A percentile compares a stretch with the other conserved stretches of the same genome.
Evolutionary conservation across 2,329 filamentous ascomycete species (phyloP).

Genomic region (Penicillium sp.): DNA sequence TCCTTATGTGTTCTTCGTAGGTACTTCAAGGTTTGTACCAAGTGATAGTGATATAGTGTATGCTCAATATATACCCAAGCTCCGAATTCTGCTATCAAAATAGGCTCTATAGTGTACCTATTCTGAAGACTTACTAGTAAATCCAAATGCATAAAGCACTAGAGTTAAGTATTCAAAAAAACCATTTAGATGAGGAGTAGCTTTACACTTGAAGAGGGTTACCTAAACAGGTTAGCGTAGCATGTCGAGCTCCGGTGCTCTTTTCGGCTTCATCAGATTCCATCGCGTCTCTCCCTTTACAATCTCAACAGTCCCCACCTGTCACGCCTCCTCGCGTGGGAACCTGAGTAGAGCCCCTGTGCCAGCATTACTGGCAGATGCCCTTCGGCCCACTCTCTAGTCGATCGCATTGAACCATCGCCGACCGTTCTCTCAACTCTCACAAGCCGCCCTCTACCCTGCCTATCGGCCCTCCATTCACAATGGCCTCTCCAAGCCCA

Average conservation of each 20-base stretch:
- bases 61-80: neutral
- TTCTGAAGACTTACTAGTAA: no score
- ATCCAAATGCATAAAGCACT: no score
- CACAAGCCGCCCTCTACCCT: constrained; percentile 1
- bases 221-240: constrained; percentile 18
- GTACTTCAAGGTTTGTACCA: no score
- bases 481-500: constrained; percentile 36
- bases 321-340: neutral
- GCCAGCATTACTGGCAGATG: constrained; percentile 1
- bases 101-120: neutral
- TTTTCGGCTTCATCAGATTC: constrained; percentile 17
- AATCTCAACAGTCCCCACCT: constrained; percentile 2
- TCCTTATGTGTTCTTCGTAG: no score
- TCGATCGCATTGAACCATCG: neutral
- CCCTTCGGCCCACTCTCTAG: neutral
- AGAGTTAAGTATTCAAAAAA: no score
- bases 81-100: neutral
- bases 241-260: constrained; percentile 19
- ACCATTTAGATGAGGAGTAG: neutral
- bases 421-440: constrained; percentile 3
- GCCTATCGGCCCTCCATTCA: neutral
- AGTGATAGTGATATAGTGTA: neutral
- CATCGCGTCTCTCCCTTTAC: neutral
- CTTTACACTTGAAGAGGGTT: neutral
- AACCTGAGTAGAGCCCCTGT: neutral